Evolutionary conservation across 1,139 yeast genomes (phyloP).

Genomic region (Lizanozyma gosingica): DNA sequence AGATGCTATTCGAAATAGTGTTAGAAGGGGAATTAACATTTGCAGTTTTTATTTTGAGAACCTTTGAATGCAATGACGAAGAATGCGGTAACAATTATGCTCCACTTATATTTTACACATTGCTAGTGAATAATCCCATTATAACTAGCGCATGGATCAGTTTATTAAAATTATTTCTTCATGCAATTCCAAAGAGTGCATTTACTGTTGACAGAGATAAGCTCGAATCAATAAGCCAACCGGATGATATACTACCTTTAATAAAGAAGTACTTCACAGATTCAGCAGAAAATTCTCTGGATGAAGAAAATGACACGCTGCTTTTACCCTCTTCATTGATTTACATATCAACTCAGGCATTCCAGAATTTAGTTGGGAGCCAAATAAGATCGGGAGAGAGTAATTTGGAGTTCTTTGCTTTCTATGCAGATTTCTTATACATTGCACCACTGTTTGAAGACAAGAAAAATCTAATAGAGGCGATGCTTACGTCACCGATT

Average conservation of each 20-base stretch:
- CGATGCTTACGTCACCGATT: slow-evolving; percentile 18
- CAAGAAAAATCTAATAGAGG: slow-evolving; percentile 16
- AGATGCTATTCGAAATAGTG: background rate
- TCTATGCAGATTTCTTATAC: slow-evolving; percentile 45
- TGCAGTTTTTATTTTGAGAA: slow-evolving; percentile 55
- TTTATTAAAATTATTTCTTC: background rate
- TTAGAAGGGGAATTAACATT: slow-evolving; percentile 42
- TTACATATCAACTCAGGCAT: background rate
- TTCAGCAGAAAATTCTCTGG: background rate
- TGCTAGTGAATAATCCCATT: slow-evolving; percentile 3
- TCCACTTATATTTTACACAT: slow-evolving; percentile 4
- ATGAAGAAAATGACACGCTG: background rate
- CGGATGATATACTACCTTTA: background rate
- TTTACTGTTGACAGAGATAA: background rate
- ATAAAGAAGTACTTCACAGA: background rate
- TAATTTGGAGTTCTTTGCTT: slow-evolving; percentile 40
- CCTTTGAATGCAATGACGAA: slow-evolving; percentile 11
- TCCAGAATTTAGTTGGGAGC: background rate
- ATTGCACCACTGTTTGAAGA: background rate
- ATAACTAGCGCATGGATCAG: background rate
- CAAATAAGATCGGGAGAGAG: slow-evolving; percentile 8
- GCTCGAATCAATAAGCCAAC: background rate
- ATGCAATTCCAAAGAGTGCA: background rate
- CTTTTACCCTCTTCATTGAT: too few relatives aligned
- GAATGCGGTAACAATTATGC: background rate